A percentile compares a stretch with the other conserved stretches of the same genome.
Conservation (phyloP, 2,329 filamentous ascomycete species). For the Alternaria consortialis region DNA sequence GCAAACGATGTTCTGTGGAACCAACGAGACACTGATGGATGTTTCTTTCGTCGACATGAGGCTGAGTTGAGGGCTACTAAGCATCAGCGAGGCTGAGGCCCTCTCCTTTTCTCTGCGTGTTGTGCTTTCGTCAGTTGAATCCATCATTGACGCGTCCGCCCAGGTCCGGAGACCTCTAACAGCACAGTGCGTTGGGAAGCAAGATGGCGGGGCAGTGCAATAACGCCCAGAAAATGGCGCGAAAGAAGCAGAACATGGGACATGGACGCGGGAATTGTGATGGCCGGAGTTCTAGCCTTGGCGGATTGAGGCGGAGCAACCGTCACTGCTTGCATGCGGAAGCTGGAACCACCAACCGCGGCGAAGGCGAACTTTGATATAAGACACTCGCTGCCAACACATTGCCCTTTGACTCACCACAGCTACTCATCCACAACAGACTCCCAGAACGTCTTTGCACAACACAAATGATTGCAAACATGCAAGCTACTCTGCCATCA, state of each 20-base stretch:
- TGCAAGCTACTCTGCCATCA: slow-evolving; percentile 43
- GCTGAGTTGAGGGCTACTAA: slow-evolving; percentile 33
- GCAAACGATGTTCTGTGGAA: slow-evolving; percentile 8
- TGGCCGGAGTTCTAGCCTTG: slow-evolving; percentile 25
- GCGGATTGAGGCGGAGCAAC: slow-evolving; percentile 29
- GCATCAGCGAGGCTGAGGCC: slow-evolving; percentile 22
- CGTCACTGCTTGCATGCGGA: slow-evolving; percentile 29
- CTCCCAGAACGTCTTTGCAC: slow-evolving; percentile 13
- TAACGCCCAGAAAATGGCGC: slow-evolving; percentile 26
- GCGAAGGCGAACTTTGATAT: slow-evolving; percentile 32
- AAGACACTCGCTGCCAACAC: slow-evolving; percentile 31
- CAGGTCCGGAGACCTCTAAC: slow-evolving; percentile 26
- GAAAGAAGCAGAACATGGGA: slow-evolving; percentile 26
- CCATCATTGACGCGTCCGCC: slow-evolving; percentile 31
- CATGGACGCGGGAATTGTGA: slow-evolving; percentile 22
- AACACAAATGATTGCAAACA: slow-evolving; percentile 35
- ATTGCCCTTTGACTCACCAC: slow-evolving; percentile 23
- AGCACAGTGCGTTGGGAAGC: slow-evolving; percentile 31
- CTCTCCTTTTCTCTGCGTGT: slow-evolving; percentile 26
- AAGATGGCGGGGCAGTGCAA: slow-evolving; percentile 41
- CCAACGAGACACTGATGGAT: slow-evolving; percentile 19
- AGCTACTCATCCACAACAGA: slow-evolving; percentile 19
- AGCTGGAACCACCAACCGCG: slow-evolving; percentile 28
- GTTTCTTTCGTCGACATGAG: slow-evolving; percentile 24
- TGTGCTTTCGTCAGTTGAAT: slow-evolving; percentile 16